Evolutionary conservation across 495 filamentous ascomycete genomes (phyloP).

Genomic region (Cenococcum geophilum): DNA sequence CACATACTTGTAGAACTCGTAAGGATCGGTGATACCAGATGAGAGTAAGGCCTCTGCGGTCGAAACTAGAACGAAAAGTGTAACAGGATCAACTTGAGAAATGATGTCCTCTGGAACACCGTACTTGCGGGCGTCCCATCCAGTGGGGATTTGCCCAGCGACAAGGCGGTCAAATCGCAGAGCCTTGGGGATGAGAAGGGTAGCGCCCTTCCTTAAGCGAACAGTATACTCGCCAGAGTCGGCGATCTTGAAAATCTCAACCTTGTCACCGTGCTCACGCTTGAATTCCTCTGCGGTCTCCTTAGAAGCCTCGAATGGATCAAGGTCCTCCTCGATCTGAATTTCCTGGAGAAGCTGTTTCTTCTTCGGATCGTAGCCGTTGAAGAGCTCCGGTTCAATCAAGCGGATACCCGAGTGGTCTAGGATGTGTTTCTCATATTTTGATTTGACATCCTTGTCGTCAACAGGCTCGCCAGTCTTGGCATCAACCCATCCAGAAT

Average conservation of each 20-base stretch:
- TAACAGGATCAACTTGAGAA: constrained; percentile 92
- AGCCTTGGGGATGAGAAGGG: constrained; percentile 91
- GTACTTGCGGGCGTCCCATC: constrained; percentile 92
- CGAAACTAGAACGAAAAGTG: constrained; percentile 88
- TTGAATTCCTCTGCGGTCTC: constrained; percentile 97
- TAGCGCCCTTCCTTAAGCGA: constrained; percentile 88
- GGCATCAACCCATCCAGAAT: constrained; percentile 94
- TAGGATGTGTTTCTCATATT: constrained; percentile 93
- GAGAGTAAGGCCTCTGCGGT: constrained; percentile 85
- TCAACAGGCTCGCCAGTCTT: constrained; percentile 94
- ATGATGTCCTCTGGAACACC: constrained; percentile 98
- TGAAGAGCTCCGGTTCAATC: constrained; percentile 95
- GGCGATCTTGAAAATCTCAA: constrained; percentile 91
- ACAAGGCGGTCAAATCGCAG: constrained; percentile 95
- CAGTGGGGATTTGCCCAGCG: constrained; percentile 91
- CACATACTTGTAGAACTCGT: constrained; percentile 99
- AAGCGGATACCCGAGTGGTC: constrained; percentile 97
- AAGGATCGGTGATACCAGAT: constrained; percentile 97
- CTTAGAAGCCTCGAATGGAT: constrained; percentile 95
- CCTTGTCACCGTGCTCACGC: constrained; percentile 93
- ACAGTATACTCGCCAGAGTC: constrained; percentile 94
- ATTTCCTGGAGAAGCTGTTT: constrained; percentile 98
- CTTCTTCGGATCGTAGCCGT: constrained; percentile 95
- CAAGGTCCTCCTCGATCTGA: constrained; percentile 90
- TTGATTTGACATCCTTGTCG: constrained; percentile 93